phyloP scores from a whole-genome alignment of 2,329 filamentous ascomycete genomes.

The Pyrenochaeta sp. region DNA sequence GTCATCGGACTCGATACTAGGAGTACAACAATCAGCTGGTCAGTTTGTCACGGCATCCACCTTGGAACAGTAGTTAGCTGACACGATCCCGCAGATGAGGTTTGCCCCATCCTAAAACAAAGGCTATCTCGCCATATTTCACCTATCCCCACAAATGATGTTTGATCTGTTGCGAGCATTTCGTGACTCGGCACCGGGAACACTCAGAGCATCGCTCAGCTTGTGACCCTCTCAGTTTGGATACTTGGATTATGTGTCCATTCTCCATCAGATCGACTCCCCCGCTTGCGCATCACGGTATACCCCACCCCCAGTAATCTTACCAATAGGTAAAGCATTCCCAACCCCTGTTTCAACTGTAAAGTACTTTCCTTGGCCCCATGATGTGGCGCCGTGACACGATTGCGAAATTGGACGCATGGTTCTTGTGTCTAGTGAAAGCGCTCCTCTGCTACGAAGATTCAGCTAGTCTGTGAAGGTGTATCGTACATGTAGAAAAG shows the following conservation, averaged over 20 bases:
- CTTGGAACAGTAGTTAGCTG: not conserved
- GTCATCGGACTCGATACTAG: conserved; percentile 26
- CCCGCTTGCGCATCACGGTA: no score
- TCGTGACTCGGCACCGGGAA: not conserved
- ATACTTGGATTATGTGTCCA: not conserved
- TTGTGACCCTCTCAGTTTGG: not conserved
- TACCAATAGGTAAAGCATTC: conserved; percentile 8
- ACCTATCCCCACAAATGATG: conserved; percentile 10
- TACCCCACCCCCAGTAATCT: not conserved
- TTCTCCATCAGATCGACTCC: no score
- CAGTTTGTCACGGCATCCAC: not conserved
- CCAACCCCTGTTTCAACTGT: not conserved
- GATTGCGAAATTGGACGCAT: no score
- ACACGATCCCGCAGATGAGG: conserved; percentile 9
- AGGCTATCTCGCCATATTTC: conserved; percentile 1
- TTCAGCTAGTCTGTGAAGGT: not conserved
- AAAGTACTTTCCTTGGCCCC: conserved; percentile 1
- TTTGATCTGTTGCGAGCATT: not conserved
- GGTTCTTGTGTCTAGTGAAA: no score
- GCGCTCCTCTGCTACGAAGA: no score
- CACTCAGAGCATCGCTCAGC: not conserved
- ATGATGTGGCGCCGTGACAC: no score
- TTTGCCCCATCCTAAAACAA: conserved; percentile 7
- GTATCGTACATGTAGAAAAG: conserved; percentile 2
- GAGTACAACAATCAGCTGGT: conserved; percentile 1